Base-by-base conservation (phyloP, 768 basidiomycete genomes). In the Boletellus ananas region DNA sequence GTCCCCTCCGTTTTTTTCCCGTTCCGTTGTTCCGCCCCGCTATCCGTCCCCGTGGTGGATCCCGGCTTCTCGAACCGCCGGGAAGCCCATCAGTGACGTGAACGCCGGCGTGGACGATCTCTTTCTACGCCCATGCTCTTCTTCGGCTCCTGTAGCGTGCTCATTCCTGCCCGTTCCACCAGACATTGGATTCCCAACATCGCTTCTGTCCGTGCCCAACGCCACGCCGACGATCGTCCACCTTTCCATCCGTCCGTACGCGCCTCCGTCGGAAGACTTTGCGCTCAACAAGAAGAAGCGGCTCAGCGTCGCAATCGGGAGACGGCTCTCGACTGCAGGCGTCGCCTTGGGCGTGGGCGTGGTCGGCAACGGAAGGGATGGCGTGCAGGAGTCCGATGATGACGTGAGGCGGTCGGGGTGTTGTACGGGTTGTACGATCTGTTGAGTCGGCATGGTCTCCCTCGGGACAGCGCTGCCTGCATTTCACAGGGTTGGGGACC, bases 201-300 rank as follows among this genome's bases (percentile, higher is more conserved):
- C 50, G 1, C 43, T 68, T 8, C 45, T 59, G 0, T 68, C 72
- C 0, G n/a, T 74, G 56, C 34, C 72, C 25, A 44, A 66, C 1
- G 48, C 56, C 0, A 41, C 64, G 2, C 74, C 82, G 1, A 89
- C 86, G 1, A 87, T 90, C 34, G 81, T 90, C 29, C 87, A 90
- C 60, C 73, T 90, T 34, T 86, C 85, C 27, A 78, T 90, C 46
- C 77, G 88, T 12, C 77, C 85, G 0, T 77, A 74, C 49, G 75
- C 76, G 2, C 75, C 76, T 4, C 70, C 77, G 2, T 65, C 73
- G 13, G 77, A 83, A 21, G 78, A 74, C 35, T 75, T 75, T 13
- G 63, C 72, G 3, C 61, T 76, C 34, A 80, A 79, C 69, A 87
- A 87, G 68, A 84, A 81, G 64, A 74, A 71, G 46, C 56, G 66